Evolutionary conservation across 768 basidiomycete genomes (phyloP), one percentile per base, ranked within the genome.

Genomic region (Amanita molliuscula): DNA sequence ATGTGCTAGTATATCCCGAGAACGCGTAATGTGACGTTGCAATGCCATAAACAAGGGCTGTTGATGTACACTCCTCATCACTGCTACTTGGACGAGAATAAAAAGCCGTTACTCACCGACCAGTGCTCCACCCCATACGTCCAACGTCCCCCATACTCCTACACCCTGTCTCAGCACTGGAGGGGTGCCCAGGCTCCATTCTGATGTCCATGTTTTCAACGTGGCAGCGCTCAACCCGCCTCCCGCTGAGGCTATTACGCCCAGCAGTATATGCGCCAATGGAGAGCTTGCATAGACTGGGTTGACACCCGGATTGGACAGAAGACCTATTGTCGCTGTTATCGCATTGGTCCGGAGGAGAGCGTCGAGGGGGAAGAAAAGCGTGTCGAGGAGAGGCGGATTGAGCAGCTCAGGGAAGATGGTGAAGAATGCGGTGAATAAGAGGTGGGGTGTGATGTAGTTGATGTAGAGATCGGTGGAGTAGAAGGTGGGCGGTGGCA

Each of bases 61-160:
- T 25, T 8, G 40, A n/a, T 10, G 10, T 31, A 10, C 31, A 10
- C 45, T 33, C n/a, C 43, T 34, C 13, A 21, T 21, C 26, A 11
- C 26, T 21, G 10, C 8, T 21, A 21, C n/a, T 18, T 3, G n/a
- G 8, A n/a, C 15, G 13, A 23, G 33, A 7, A 25, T 21, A 33
- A 47, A 46, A 25, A 21, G 6, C 4, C 0, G n/a, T 25, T 13
- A 62, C 66, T 48, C 47, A 65, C 66, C 74, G 7, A 71, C 70
- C 2, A 77, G 53, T 6, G 73, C 67, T 34, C 77, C 77, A 48
- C 67, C 75, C 77, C 76, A 78, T 0, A 77, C 58, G 54, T 78
- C 77, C 15, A 77, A 57, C 1, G 70, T 73, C 6, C 63, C 68
- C 52, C 67, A 66, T 44, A 67, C 41, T 38, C 68, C 66, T 2